These are phyloP conservation scores for Chytridium lagenaria DNA, from an alignment of 371 early-diverging fungal species.

Conservation along the genomic window DNA sequence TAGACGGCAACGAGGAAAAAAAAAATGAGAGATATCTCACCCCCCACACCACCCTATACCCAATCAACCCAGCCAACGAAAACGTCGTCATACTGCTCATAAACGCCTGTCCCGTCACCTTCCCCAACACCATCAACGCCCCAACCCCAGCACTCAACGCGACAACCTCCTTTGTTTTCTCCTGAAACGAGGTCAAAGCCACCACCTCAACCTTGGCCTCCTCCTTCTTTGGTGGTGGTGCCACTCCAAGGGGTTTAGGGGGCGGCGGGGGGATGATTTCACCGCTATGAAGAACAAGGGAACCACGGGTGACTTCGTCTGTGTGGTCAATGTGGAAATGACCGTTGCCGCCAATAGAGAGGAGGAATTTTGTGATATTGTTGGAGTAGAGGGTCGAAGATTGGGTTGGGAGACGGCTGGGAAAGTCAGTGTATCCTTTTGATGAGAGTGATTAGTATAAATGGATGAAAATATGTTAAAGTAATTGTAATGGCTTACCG, in stretches of 20 bases:
- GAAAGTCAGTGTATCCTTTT: constrained; percentile 44
- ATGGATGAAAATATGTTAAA: background rate
- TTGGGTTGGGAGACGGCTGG: constrained; percentile 45
- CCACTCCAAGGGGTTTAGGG: constrained; percentile 11
- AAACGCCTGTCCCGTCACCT: constrained; percentile 30
- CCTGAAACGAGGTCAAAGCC: constrained; percentile 35
- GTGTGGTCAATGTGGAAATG: constrained; percentile 29
- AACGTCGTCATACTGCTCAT: constrained; percentile 36
- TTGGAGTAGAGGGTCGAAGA: constrained; percentile 45
- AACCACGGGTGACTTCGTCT: constrained; percentile 43
- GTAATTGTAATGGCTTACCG: constrained; percentile 18
- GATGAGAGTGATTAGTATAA: background rate
- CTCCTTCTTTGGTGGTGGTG: constrained; percentile 11
- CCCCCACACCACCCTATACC: constrained; percentile 44
- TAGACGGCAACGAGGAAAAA: no score
- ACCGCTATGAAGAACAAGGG: constrained; percentile 37
- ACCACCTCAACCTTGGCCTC: background rate
- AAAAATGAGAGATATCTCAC: constrained; percentile 16
- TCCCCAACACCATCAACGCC: constrained; percentile 26
- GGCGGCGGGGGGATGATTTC: constrained; percentile 2
- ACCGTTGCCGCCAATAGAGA: constrained; percentile 33
- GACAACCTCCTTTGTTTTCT: constrained; percentile 35
- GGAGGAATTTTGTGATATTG: constrained; percentile 46
- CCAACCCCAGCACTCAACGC: constrained; percentile 21
- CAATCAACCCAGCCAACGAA: constrained; percentile 38